phyloP scores from a whole-genome alignment of 2,329 filamentous ascomycete species.

The Calcarisporium arbuscula region DNA sequence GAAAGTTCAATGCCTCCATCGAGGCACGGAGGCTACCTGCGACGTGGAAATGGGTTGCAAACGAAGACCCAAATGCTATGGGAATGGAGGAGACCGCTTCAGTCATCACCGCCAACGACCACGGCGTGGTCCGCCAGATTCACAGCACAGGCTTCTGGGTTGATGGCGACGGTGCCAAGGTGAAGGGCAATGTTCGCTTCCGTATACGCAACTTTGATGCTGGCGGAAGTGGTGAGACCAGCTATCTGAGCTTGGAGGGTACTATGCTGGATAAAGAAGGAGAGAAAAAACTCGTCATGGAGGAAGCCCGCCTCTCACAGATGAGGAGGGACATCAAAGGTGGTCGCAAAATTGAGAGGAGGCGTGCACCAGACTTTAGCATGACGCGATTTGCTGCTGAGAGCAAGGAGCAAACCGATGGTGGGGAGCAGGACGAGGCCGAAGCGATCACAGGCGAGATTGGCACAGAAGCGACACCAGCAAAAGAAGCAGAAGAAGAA shows the following conservation, averaged over 20 bases:
- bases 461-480: background rate
- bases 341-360: constrained; percentile 21
- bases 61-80: constrained; percentile 33
- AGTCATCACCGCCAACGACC: constrained; percentile 37
- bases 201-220: constrained; percentile 81
- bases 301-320: constrained; percentile 37
- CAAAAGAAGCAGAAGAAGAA: background rate
- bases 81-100: constrained; percentile 36
- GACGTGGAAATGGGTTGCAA: constrained; percentile 74
- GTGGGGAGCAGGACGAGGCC: constrained; percentile 13
- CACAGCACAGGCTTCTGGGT: constrained; percentile 67
- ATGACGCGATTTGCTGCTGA: constrained; percentile 49
- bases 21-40: constrained; percentile 68
- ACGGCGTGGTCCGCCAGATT: constrained; percentile 46
- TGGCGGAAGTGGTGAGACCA: constrained; percentile 65
- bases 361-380: constrained; percentile 45
- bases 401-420: constrained; percentile 29
- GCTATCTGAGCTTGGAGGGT: constrained; percentile 79
- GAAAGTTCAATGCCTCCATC: constrained; percentile 86
- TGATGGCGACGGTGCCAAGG: constrained; percentile 60
- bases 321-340: constrained; percentile 29
- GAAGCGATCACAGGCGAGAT: constrained; percentile 15
- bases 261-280: constrained; percentile 70
- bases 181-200: constrained; percentile 68
- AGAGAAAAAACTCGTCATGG: constrained; percentile 48